Percentiles rank a stretch among this genome's conserved stretches.
Conservation (phyloP, 176 grass and related monocot species). For the Ananas comosus region DNA sequence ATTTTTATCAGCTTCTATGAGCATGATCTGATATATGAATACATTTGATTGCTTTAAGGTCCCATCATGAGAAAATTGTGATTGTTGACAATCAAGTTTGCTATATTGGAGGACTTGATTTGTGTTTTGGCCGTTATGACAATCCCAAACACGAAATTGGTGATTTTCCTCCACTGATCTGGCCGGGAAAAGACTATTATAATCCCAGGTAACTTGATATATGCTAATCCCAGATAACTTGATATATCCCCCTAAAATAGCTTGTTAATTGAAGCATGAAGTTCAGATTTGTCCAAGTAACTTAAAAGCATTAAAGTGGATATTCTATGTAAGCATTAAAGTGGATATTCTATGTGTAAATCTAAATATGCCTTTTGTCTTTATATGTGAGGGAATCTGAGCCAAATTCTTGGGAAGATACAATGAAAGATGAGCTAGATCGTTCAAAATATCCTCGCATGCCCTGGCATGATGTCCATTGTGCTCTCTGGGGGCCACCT, state of each 20-base stretch:
- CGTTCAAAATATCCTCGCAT: constrained; percentile 81
- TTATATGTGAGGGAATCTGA: constrained; percentile 56
- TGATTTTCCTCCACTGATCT: constrained; percentile 46
- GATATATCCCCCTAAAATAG: not conserved
- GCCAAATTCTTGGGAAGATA: constrained; percentile 88
- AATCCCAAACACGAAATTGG: constrained; percentile 55
- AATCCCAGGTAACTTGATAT: constrained; percentile 52
- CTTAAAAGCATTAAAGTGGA: not conserved
- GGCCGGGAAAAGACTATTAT: constrained; percentile 95
- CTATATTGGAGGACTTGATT: constrained; percentile 77
- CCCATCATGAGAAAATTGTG: constrained; percentile 90
- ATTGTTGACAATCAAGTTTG: constrained; percentile 79
- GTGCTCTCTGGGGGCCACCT: constrained; percentile 69
- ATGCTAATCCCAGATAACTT: not conserved
- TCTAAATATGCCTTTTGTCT: constrained; percentile 9
- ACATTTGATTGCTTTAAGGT: constrained; percentile 43
- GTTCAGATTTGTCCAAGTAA: constrained; percentile 8
- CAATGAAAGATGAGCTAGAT: constrained; percentile 77
- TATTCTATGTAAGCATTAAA: not conserved
- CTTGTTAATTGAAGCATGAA: not conserved
- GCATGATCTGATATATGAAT: not conserved
- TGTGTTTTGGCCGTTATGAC: constrained; percentile 88
- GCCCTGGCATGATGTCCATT: constrained; percentile 92
- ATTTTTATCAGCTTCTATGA: not conserved
- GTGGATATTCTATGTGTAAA: constrained; percentile 1